Evolutionary conservation across 441 rosid species (phyloP).

Genomic region (Euphorbia schlechtendalii): DNA sequence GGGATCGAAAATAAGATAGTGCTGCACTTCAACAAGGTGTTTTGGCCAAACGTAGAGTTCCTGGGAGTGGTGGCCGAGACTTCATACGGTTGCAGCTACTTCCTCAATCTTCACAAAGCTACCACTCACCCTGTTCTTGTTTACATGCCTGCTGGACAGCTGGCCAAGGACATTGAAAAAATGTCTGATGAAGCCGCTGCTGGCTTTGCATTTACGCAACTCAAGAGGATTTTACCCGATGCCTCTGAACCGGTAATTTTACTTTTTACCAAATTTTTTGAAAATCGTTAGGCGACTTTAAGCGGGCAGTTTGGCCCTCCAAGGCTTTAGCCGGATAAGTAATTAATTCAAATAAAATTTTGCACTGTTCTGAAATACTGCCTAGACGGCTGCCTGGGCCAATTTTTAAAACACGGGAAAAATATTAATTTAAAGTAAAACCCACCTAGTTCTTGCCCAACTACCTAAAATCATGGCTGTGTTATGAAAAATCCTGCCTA

Average conservation of each 20-base stretch:
- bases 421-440: too few species aligned
- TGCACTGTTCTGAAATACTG: too few species aligned
- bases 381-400: too few species aligned
- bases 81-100: conserved; percentile 87
- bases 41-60: conserved; percentile 98
- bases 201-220: conserved; percentile 70
- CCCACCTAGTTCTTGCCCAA: too few species aligned
- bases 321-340: too few species aligned
- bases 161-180: conserved; percentile 90
- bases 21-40: conserved; percentile 74
- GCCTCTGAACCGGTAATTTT: conserved; percentile 69
- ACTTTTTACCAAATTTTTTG: too few species aligned
- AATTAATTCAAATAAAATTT: too few species aligned
- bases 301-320: too few species aligned
- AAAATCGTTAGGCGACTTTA: too few species aligned
- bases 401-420: too few species aligned
- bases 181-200: conserved; percentile 93
- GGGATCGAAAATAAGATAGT: conserved; percentile 91
- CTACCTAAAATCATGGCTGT: too few species aligned
- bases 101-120: conserved; percentile 92
- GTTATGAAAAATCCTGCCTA: too few species aligned
- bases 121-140: conserved; percentile 81
- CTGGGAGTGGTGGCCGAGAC: conserved; percentile 92
- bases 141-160: conserved; percentile 97
- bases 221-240: conserved; percentile 84